phyloP scores from a whole-genome alignment of 2,329 filamentous ascomycete species.

The Cordyceps fumosorosea region DNA sequence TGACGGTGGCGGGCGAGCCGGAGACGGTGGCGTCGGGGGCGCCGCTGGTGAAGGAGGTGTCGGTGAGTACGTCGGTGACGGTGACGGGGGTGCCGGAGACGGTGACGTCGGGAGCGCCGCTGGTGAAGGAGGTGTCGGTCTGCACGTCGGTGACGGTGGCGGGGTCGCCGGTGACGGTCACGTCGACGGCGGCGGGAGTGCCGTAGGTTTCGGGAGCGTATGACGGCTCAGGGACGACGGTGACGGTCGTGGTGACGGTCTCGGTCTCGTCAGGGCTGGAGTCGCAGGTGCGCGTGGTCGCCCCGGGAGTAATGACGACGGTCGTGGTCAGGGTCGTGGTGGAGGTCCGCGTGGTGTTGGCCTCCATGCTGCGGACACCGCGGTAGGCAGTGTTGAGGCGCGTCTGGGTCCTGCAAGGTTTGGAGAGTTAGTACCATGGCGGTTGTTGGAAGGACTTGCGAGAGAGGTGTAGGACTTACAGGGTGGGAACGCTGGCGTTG shows the following conservation, averaged over 20 bases:
- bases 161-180: constrained; percentile 2
- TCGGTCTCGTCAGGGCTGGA: neutral
- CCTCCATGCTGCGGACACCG: constrained; percentile 16
- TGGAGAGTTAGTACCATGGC: neutral
- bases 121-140: constrained; percentile 8
- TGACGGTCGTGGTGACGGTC: constrained; percentile 21
- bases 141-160: constrained; percentile 8
- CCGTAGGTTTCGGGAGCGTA: neutral
- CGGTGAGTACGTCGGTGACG: constrained; percentile 21
- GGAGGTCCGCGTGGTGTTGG: constrained; percentile 20
- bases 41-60: constrained; percentile 22
- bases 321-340: constrained; percentile 16
- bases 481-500: constrained; percentile 26
- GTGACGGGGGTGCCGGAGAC: constrained; percentile 20
- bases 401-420: constrained; percentile 25
- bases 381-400: constrained; percentile 28
- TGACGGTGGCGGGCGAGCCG: constrained; percentile 26
- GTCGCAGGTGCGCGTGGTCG: neutral
- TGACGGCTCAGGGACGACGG: constrained; percentile 8
- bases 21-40: constrained; percentile 27
- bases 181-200: constrained; percentile 7
- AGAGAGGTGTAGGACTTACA: constrained; percentile 22
- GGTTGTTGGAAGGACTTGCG: too few relatives aligned
- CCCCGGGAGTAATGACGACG: constrained; percentile 14
- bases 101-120: constrained; percentile 18